Base-by-base conservation (phyloP, 805 yeast species). In the Cyberlindnera euphorbiiphila region DNA sequence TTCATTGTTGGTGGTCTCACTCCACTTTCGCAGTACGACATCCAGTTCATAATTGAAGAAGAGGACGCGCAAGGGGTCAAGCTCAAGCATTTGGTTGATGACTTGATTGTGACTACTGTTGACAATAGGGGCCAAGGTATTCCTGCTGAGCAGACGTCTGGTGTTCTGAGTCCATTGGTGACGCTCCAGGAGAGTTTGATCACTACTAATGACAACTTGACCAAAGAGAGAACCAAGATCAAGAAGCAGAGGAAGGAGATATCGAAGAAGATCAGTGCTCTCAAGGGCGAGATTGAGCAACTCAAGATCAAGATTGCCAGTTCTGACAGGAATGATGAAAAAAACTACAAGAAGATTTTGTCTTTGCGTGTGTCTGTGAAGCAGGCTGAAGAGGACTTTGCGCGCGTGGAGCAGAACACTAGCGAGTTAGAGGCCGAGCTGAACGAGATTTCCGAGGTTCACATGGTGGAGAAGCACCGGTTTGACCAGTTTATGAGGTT, bases 111-210 rank as follows among this genome's bases (percentile, higher is more conserved):
- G 6, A 56, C 69, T 40, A 65, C 71, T 1, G 49, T 55, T 25
- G 56, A 54, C 25, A 36, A 47, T 5, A 39, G 47, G 11, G 59
- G 56, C 7, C 30, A 28, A 3, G 40, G 43, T 15, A 41, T 46
- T 9, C 45, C 49, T 3, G 59, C 56, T 41, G 61, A 62, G 9
- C 57, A 62, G 5, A 59, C 57, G 19, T 55, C 60, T 31, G 64
- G 56, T 33, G 52, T 72, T 25, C 54, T 68, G 18, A 69, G 85
- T 2, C 87, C 89, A 1, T 61, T 81, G 30, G 68, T 76, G 1
- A 81, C 88, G 2, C 60, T 81, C 26, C 76, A 80, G 47, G 81
- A 77, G 48, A 76, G 84, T 15, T 72, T 81, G 24, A 68, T 76
- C 23, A 78, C 86, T 0, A 78, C 86, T 0, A 75, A 76, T 45